Evolutionary conservation across 176 grass and related monocot species (phyloP).

Genomic region (Raddia guianensis): DNA sequence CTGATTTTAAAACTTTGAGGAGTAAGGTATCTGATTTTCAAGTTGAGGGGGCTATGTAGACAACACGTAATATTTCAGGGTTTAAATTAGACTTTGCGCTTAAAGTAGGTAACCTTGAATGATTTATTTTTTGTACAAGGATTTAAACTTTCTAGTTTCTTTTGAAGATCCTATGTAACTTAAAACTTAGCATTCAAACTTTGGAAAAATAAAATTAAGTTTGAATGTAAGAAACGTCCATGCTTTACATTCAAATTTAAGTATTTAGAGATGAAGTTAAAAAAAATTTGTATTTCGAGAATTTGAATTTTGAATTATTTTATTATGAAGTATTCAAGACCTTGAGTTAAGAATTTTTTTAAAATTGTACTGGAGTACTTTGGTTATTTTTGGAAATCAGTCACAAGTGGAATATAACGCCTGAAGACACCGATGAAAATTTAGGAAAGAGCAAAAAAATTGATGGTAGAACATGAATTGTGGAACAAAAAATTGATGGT

Average conservation of each 20-base stretch:
- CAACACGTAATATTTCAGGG: no score
- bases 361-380: slow-evolving; percentile 7
- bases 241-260: not conserved
- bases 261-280: slow-evolving; percentile 16
- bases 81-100: no score
- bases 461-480: no score
- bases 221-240: slow-evolving; percentile 1
- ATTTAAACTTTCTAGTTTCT: not conserved
- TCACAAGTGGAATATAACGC: slow-evolving; percentile 10
- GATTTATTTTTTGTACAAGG: not conserved
- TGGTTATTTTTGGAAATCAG: not conserved
- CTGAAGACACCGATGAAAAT: not conserved
- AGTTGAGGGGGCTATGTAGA: no score
- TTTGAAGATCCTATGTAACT: slow-evolving; percentile 20
- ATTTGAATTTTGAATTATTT: not conserved
- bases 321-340: not conserved
- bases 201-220: slow-evolving; percentile 12
- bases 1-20: no score
- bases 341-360: not conserved
- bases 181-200: slow-evolving; percentile 10
- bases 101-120: not conserved
- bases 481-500: slow-evolving; percentile 3
- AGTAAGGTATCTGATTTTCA: no score
- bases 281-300: not conserved
- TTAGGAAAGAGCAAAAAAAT: not conserved